These are phyloP conservation scores for Fusarium nelsonii DNA, from an alignment of 2,329 filamentous ascomycete genomes.

Conservation along the genomic window DNA sequence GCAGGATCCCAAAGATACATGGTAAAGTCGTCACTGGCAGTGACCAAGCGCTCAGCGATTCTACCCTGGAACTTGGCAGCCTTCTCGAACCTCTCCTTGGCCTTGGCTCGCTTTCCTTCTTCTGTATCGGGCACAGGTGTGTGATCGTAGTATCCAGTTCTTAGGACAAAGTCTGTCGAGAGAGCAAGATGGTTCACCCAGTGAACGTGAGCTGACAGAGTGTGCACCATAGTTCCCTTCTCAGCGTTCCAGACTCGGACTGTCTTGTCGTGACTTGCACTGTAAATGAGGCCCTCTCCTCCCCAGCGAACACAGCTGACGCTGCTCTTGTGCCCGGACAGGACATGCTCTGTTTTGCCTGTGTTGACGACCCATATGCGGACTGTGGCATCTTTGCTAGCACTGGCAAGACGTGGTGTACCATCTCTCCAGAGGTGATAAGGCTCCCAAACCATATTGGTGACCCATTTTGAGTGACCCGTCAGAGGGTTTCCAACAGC, in stretches of 20 bases:
- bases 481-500: constrained; percentile 76
- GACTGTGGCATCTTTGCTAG: constrained; percentile 90
- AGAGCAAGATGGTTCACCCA: constrained; percentile 96
- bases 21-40: constrained; percentile 94
- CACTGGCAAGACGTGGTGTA: constrained; percentile 84
- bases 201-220: constrained; percentile 85
- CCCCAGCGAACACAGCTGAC: constrained; percentile 96
- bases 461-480: constrained; percentile 91
- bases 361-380: constrained; percentile 87
- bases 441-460: constrained; percentile 90
- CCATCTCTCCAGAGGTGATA: constrained; percentile 83
- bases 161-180: constrained; percentile 89
- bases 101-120: constrained; percentile 79
- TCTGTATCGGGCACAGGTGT: constrained; percentile 74
- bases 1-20: constrained; percentile 95
- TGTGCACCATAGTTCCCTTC: constrained; percentile 83
- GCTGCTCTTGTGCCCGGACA: constrained; percentile 89
- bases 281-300: constrained; percentile 86
- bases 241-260: constrained; percentile 90
- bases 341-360: constrained; percentile 81
- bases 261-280: constrained; percentile 89
- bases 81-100: constrained; percentile 85
- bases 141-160: constrained; percentile 90
- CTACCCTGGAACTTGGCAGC: constrained; percentile 81
- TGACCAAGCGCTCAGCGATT: constrained; percentile 86